Evolutionary conservation across 129 eudicot genomes (phyloP), one percentile per base, ranked within the genome.

Genomic region (Deinandra increscens): DNA sequence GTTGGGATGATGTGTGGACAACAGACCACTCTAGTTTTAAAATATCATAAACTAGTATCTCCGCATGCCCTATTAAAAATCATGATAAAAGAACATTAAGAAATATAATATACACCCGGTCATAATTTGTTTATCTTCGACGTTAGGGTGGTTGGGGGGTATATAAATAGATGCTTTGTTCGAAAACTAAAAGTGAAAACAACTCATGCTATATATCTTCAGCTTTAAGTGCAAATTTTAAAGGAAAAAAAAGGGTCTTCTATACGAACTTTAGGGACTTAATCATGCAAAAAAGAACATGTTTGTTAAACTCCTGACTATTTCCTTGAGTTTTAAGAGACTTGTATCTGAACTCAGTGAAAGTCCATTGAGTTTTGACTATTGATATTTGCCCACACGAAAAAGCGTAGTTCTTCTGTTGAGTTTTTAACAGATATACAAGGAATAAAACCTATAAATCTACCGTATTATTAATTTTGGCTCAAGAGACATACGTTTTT

Each of bases 1-100:
- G 85, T 65, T 85, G 85, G 31, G 90, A 86, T 41, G 98, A 86
- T 39, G 90, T 74, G 65, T 84, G 86, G 50, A 83, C 85, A 84
- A 85, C 75, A 62, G 96, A 86, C 95, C 95, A 92, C 73, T 89
- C 96, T 23, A 60, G 80, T 69, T 84, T 89, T 44, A 92, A 34
- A 65, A 92, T 81, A 83, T 92, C 98, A 84, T 74, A 89, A 22
- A 81, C 73, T 68, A 88, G 75, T 71, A 91, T 81, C 82, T 92
- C 98, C 6, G 91, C 73, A 83, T 85, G 96, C 69, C 98, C 98
- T 92, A 80, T 23, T 15, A 41, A 50, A 76, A 5, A 44, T 13
- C 53, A 54, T 14, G 71, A 68, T 7, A 14, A 55, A 75, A 45
- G 44, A n/a, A 20, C 54, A 71, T 29, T 36, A 66, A 13, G 17